These are phyloP conservation scores for Paracoccidioides brasiliensis DNA, from an alignment of 2,329 filamentous ascomycete genomes.

Conservation along the genomic window DNA sequence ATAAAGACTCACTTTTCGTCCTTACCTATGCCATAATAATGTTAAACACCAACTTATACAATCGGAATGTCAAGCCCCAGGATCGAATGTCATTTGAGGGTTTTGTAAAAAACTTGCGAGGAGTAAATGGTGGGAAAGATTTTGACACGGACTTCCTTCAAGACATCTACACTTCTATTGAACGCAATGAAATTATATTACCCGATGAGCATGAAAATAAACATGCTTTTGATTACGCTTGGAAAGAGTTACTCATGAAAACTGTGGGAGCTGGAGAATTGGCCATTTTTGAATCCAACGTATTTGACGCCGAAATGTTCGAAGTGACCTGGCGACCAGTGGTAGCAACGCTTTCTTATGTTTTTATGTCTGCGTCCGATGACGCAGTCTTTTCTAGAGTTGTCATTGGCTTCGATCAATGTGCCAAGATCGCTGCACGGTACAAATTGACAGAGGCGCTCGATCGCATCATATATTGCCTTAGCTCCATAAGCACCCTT, in stretches of 20 bases:
- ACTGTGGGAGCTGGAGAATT: conserved; percentile 62
- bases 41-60: conserved; percentile 94
- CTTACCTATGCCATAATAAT: conserved; percentile 95
- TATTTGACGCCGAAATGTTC: conserved; percentile 97
- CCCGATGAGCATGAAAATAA: conserved; percentile 96
- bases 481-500: conserved; percentile 82
- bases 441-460: conserved; percentile 75
- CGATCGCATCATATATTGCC: conserved; percentile 81
- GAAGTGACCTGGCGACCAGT: conserved; percentile 90
- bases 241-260: conserved; percentile 86
- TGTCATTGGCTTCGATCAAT: conserved; percentile 90
- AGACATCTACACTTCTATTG: conserved; percentile 82
- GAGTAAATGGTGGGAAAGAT: conserved; percentile 73
- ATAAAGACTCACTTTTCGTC: conserved; percentile 80
- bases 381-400: conserved; percentile 90
- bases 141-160: conserved; percentile 74
- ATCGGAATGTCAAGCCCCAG: conserved; percentile 63
- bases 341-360: conserved; percentile 86
- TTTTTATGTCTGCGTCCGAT: conserved; percentile 97
- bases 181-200: conserved; percentile 84
- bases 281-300: conserved; percentile 73
- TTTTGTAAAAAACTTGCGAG: conserved; percentile 80
- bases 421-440: conserved; percentile 77
- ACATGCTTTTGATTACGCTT: conserved; percentile 92
- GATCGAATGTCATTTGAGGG: conserved; percentile 75